A percentile compares a stretch with the other conserved stretches of the same genome.
Conservation (phyloP, 495 filamentous ascomycete species). For the Tuber brumale region DNA sequence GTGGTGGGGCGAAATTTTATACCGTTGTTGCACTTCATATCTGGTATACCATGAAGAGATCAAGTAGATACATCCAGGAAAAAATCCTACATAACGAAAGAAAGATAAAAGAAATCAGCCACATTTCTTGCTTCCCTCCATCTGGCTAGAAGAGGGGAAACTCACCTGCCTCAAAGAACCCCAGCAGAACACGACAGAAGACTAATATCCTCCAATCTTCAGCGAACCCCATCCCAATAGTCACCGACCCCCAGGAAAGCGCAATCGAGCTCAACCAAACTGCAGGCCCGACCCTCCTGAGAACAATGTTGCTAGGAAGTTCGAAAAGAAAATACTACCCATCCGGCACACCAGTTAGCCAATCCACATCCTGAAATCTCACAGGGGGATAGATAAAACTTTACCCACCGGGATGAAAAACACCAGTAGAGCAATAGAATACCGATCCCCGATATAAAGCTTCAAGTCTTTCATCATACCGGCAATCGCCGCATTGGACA, state of each 20-base stretch:
- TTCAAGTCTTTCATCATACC: constrained; percentile 49
- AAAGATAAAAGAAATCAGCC: neutral
- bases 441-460: constrained; percentile 35
- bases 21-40: constrained; percentile 60
- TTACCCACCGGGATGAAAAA: constrained; percentile 41
- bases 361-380: no score
- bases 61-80: constrained; percentile 67
- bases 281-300: constrained; percentile 57
- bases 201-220: constrained; percentile 56
- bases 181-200: constrained; percentile 60
- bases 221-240: constrained; percentile 68
- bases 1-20: constrained; percentile 46
- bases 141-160: neutral
- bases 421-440: constrained; percentile 44
- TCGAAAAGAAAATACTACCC: constrained; percentile 51
- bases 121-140: neutral
- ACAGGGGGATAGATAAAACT: neutral
- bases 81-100: constrained; percentile 50
- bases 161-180: constrained; percentile 58
- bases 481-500: constrained; percentile 55
- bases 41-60: constrained; percentile 68
- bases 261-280: constrained; percentile 67
- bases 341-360: neutral
- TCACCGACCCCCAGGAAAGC: constrained; percentile 55
- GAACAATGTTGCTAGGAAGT: constrained; percentile 63